These are phyloP conservation scores for Alternaria arbusti DNA, from an alignment of 2,329 filamentous ascomycete species.

Conservation along the genomic window DNA sequence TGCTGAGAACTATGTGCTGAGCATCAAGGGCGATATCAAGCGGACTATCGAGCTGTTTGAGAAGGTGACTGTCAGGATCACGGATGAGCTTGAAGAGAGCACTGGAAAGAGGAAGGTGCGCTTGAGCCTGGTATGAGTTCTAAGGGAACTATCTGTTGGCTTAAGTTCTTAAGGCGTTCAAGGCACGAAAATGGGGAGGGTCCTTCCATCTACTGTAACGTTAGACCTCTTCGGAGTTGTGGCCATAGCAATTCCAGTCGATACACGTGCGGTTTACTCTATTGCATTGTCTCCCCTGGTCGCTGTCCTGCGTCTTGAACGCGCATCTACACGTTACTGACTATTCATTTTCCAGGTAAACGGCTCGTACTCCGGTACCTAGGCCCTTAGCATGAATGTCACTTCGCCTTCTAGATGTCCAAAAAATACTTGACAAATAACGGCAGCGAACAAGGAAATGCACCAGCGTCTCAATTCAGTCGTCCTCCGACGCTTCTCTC, in stretches of 20 bases:
- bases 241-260: not conserved
- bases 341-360: not conserved
- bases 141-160: not conserved
- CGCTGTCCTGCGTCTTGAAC: not conserved
- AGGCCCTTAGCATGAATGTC: not conserved
- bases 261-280: not conserved
- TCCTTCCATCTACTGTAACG: not conserved
- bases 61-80: conserved; percentile 87
- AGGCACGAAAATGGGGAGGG: not conserved
- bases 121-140: conserved; percentile 61
- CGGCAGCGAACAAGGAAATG: not conserved
- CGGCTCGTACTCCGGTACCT: not conserved
- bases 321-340: not conserved
- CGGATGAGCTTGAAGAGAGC: conserved; percentile 89
- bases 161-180: not conserved
- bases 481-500: not conserved
- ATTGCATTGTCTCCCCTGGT: not conserved
- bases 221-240: not conserved
- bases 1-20: conserved; percentile 81
- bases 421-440: not conserved
- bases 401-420: not conserved
- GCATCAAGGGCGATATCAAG: conserved; percentile 62
- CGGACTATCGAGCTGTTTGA: conserved; percentile 82
- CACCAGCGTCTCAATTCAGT: not conserved
- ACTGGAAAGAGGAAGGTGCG: conserved; percentile 95